Evolutionary conservation across 495 filamentous ascomycete genomes (phyloP), one percentile per base, ranked within the genome.

Genomic region (Durotheca rogersii): DNA sequence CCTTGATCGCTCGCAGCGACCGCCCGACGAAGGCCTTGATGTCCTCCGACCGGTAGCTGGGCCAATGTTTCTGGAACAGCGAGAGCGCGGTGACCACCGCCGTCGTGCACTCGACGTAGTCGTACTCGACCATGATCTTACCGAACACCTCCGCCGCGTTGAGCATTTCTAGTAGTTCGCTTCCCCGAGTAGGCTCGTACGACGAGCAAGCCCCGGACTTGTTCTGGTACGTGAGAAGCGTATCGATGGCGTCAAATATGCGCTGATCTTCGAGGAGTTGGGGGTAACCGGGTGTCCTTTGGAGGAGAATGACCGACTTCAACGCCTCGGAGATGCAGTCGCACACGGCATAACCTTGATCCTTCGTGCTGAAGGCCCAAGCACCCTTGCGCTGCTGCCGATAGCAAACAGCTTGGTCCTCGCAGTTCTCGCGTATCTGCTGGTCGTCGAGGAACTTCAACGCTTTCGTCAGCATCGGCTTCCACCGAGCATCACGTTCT

Each of bases 131-230:
- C 93, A 98, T 97, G 66, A 98, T 97, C 9, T 84, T 80, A 11
- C 91, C 94, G 62, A 98, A 98, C 0, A 98, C 92, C 63, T 97
- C 94, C 11, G 93, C 94, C 1, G 90, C 92, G 62, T 98, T 98
- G 3, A 98, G 76, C 59, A 81, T 76, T 61, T 98, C 93, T 27
- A 97, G 60, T 66, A 80, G 81, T 39, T 85, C 72, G 1, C 87
- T 85, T 1, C 83, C 92, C 3, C 93, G 83, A 1, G 80, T 84
- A 1, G 83, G 82, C 55, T 98, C 93, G 58, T 97, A 98, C 15
- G 88, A 90, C 1, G 88, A 86, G 66, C 91, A 95, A 19, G 88
- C 92, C 43, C 93, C 94, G 16, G 85, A 85, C 2, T 80, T 65
- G 60, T 96, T 96, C 64, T 97, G 93, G 79, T 96, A 91, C 7